phyloP scores from a whole-genome alignment of 805 yeast species.

The Wickerhamiella qilinensis region DNA sequence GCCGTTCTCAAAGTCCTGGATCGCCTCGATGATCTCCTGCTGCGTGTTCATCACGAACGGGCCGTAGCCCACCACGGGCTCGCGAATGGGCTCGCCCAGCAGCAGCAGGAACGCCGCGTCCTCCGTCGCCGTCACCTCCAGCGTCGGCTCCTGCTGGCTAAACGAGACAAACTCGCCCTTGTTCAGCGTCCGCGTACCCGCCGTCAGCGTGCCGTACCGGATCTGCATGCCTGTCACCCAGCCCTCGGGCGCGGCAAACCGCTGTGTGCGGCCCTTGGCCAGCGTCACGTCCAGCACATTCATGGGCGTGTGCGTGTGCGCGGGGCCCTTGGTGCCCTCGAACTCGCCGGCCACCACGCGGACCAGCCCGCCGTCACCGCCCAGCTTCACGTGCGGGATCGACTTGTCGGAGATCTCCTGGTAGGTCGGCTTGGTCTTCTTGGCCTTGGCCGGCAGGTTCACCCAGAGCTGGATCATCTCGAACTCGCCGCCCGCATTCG shows the following conservation, averaged over 20 bases:
- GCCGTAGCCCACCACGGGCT: conserved; percentile 74
- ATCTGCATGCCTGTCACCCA: conserved; percentile 59
- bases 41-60: conserved; percentile 71
- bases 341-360: conserved; percentile 63
- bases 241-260: conserved; percentile 40
- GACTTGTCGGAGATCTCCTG: conserved; percentile 54
- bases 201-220: conserved; percentile 39
- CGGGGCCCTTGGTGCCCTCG: conserved; percentile 56
- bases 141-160: conserved; percentile 28
- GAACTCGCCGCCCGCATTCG: conserved; percentile 26
- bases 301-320: conserved; percentile 70
- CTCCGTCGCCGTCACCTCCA: conserved; percentile 10
- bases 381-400: conserved; percentile 46
- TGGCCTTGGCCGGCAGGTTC: conserved; percentile 50
- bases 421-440: conserved; percentile 53
- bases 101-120: conserved; percentile 49
- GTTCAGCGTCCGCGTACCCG: conserved; percentile 26
- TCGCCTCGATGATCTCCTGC: conserved; percentile 51
- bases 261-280: conserved; percentile 46
- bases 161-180: conserved; percentile 23
- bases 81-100: conserved; percentile 60
- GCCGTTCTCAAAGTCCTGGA: conserved; percentile 48
- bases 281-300: conserved; percentile 52
- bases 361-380: conserved; percentile 46
- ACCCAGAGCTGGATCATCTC: conserved; percentile 78